Percentiles rank a stretch among this genome's conserved stretches.
Conservation (phyloP, 1,284 basidiomycete genomes). For the Melanopsichium pennsylvanicum region DNA sequence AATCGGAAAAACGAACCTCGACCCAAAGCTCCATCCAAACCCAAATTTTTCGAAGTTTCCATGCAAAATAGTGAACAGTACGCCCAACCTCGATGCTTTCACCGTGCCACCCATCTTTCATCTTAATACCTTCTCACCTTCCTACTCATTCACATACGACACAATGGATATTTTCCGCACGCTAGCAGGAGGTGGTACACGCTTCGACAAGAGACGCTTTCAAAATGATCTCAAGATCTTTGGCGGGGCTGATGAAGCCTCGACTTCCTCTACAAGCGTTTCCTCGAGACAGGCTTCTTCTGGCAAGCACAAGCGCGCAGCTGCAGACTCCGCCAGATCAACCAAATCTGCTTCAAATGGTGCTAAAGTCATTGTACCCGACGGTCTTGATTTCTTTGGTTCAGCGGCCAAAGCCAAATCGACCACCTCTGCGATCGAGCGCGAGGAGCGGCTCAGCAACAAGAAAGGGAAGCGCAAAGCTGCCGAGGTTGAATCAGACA, state of each 20-base stretch:
- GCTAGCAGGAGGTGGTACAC: conserved; percentile 53
- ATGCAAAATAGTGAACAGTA: conserved; percentile 6
- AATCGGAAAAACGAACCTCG: no score
- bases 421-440: conserved; percentile 54
- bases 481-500: conserved; percentile 4
- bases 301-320: conserved; percentile 9
- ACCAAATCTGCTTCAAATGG: conserved; percentile 5
- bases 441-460: conserved; percentile 12
- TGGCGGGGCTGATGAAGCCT: conserved; percentile 61
- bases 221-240: conserved; percentile 78
- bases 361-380: conserved; percentile 43
- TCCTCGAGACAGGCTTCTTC: neutral
- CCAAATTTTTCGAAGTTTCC: conserved; percentile 42
- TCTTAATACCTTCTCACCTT: neutral
- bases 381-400: conserved; percentile 54
- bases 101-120: neutral
- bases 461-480: conserved; percentile 23
- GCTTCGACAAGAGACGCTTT: conserved; percentile 81
- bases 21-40: conserved; percentile 16
- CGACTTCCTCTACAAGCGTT: neutral
- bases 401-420: conserved; percentile 67
- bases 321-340: neutral
- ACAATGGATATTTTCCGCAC: conserved; percentile 65
- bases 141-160: neutral
- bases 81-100: no score